These are phyloP conservation scores for grape (Vitis vinifera) DNA, from an alignment of 164 flowering plant genomes.

Conservation along the genomic window ASM3070453v1 NC_081816.1:8658001-8658500, in stretches of 20 bases:
- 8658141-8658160: conserved; percentile 97
- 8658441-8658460: too few species aligned
- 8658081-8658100: conserved; percentile 87
- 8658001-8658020: conserved; percentile 95
- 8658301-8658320: neutral
- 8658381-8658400: neutral
- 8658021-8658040: conserved; percentile 87
- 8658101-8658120: conserved; percentile 67
- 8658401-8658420: too few species aligned
- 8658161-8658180: conserved; percentile 90
- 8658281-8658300: neutral
- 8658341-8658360: too few species aligned
- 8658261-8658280: neutral
- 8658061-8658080: conserved; percentile 96
- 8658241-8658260: neutral
- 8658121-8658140: conserved; percentile 93
- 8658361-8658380: neutral
- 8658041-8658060: conserved; percentile 64
- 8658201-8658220: conserved; percentile 43
- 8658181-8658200: conserved; percentile 80
- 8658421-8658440: too few species aligned
- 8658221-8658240: neutral
- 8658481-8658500: too few species aligned
- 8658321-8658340: neutral
- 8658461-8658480: too few species aligned